phyloP scores from a whole-genome alignment of 352 stramenopile species.

The Pythium dissimile region DNA sequence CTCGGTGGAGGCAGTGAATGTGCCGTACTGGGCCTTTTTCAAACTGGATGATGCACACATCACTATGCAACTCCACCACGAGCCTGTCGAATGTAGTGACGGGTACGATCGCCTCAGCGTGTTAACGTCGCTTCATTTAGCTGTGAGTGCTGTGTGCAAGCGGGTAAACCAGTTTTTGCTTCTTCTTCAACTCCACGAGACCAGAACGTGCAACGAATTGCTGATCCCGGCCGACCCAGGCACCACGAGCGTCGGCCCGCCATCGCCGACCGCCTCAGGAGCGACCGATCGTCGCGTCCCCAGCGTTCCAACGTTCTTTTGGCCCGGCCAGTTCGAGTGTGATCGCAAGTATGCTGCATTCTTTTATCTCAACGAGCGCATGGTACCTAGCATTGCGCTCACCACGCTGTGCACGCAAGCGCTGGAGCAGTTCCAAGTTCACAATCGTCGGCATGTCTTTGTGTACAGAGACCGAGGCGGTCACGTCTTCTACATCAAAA shows the following conservation, averaged over 20 bases:
- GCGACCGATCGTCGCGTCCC: neutral
- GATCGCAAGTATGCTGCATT: slow-evolving; percentile 72
- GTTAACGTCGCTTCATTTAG: slow-evolving; percentile 72
- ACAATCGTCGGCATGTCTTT: slow-evolving; percentile 86
- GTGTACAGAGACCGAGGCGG: slow-evolving; percentile 82
- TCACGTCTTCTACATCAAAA: slow-evolving; percentile 89
- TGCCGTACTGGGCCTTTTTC: slow-evolving; percentile 83
- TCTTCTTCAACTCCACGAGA: slow-evolving; percentile 83
- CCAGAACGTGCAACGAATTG: slow-evolving; percentile 65
- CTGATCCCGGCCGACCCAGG: slow-evolving; percentile 42
- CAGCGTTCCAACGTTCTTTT: slow-evolving; percentile 59
- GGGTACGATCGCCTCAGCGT: slow-evolving; percentile 51
- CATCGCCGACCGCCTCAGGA: slow-evolving; percentile 10
- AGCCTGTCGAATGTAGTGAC: slow-evolving; percentile 7
- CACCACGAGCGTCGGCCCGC: slow-evolving; percentile 9
- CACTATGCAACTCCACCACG: slow-evolving; percentile 59
- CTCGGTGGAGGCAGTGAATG: slow-evolving; percentile 26
- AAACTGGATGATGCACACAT: slow-evolving; percentile 49
- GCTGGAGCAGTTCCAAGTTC: slow-evolving; percentile 87
- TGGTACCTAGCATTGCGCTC: slow-evolving; percentile 73
- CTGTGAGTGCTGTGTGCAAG: slow-evolving; percentile 61
- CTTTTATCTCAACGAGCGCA: slow-evolving; percentile 78
- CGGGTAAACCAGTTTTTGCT: slow-evolving; percentile 85
- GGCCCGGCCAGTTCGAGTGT: slow-evolving; percentile 85
- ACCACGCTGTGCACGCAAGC: slow-evolving; percentile 83